Base-by-base conservation (phyloP, 2,329 filamentous ascomycete species). In the Zalaria sp. region DNA sequence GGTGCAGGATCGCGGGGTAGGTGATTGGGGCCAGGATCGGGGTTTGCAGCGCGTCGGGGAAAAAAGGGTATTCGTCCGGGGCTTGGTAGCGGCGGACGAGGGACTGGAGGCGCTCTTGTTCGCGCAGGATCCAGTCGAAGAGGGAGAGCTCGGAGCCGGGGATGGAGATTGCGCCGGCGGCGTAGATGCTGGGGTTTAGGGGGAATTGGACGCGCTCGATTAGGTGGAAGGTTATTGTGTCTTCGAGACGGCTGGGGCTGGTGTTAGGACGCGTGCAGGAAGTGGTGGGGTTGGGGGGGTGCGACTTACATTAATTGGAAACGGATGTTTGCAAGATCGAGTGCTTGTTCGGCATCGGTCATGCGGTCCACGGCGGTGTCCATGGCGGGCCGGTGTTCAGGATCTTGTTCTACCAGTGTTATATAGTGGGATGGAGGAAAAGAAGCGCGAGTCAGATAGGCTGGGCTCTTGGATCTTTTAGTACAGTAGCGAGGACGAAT, bases 151-250 rank as follows among this genome's bases (percentile, higher is more conserved):
- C 59, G 59, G 70, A 75, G 57, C 77, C 67, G 11, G 86, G 87
- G 48, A 96, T 81, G 28, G 75, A 68, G 37, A 96, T 72, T n/a
- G 83, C 84, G 46, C 82, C 83, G 5, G 86, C 75, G 8, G 68
- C 62, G 67, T 98, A 98, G 63, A 96, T 88, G 54, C 79, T 85
- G 57, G 75, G 70, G 67, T 95, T 96, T 49, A 93, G 73, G 3
- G 89, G 86, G 62, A 96, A 98, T 62, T 98, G 91, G n/a, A 89
- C 89, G 34, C 91, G 81, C 66, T 98, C 91, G 57, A 96, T 96
- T 34, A 98, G 72, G 64, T 94, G 83, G 64, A 93, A 95, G 51
- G 85, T 93, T 57, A 98, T 96, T 47, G 89, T 96, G 59, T 98
- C 91, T 67, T 98, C 91, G 11, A 96, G 74, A 18, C 91, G 91